Conservation (phyloP, 768 basidiomycete species). For the Leccinum olivaceopallidum region DNA sequence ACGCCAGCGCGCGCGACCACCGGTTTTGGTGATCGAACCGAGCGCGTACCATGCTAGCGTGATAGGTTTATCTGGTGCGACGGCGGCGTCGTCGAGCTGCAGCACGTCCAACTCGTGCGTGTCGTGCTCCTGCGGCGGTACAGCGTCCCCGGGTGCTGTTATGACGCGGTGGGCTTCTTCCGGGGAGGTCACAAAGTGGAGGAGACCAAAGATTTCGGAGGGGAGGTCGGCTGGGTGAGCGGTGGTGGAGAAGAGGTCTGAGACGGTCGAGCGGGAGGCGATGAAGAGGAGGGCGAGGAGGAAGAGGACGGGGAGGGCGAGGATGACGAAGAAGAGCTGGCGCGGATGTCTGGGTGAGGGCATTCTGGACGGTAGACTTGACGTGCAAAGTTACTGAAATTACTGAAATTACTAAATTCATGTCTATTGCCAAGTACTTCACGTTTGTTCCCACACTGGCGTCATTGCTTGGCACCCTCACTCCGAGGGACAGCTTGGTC, state of each 20-base stretch:
- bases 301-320: conserved; percentile 34
- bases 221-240: conserved; percentile 40
- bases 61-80: conserved; percentile 51
- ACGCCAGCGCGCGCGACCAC: background rate
- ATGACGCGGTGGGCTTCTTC: conserved; percentile 23
- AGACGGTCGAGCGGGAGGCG: conserved; percentile 35
- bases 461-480: too few relatives aligned
- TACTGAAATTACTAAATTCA: background rate
- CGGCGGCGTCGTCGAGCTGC: conserved; percentile 30
- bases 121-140: background rate
- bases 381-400: background rate
- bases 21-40: conserved; percentile 26
- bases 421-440: too few relatives aligned
- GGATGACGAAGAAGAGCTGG: conserved; percentile 41
- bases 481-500: too few relatives aligned
- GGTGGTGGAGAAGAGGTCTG: conserved; percentile 38
- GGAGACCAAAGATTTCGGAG: conserved; percentile 70
- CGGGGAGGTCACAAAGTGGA: conserved; percentile 58
- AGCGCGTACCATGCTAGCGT: conserved; percentile 57
- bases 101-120: background rate
- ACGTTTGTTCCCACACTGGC: too few relatives aligned
- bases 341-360: conserved; percentile 39
- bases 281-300: conserved; percentile 40
- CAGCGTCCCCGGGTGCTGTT: conserved; percentile 19
- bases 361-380: conserved; percentile 4